These are phyloP conservation scores for Fraxinus latifolia DNA, from an alignment of 305 asterid species.

Conservation along the genomic window DNA sequence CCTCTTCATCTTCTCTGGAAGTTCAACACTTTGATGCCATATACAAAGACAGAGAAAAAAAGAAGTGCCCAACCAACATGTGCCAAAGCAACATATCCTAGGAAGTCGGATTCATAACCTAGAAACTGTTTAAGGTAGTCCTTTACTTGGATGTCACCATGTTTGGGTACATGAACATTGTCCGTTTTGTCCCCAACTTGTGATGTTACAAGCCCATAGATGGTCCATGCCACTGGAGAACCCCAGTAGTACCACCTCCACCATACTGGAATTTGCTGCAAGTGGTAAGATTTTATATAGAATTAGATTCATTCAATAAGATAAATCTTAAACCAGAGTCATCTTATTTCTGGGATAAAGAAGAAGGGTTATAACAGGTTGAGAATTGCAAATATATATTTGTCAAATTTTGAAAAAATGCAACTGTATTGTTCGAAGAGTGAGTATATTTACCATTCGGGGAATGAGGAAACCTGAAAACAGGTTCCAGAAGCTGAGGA, in stretches of 20 bases:
- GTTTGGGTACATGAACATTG: constrained; percentile 30
- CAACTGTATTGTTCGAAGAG: neutral
- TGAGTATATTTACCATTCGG: constrained; percentile 35
- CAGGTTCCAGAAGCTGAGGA: constrained; percentile 52
- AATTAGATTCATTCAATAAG: neutral
- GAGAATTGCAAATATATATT: neutral
- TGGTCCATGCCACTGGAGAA: constrained; percentile 65
- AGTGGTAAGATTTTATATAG: neutral
- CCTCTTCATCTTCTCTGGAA: constrained; percentile 46
- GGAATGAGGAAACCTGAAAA: constrained; percentile 52
- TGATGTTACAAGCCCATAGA: constrained; percentile 51
- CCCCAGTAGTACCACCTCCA: constrained; percentile 69
- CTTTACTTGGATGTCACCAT: constrained; percentile 36
- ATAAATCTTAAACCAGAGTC: neutral
- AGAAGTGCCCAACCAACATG: constrained; percentile 60
- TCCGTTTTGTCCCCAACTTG: constrained; percentile 41
- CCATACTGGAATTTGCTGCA: constrained; percentile 58
- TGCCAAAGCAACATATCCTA: constrained; percentile 56
- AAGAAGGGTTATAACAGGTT: neutral
- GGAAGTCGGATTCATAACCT: constrained; percentile 49
- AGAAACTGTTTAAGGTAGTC: constrained; percentile 41
- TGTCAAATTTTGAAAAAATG: neutral
- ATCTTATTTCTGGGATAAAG: neutral
- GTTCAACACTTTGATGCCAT: constrained; percentile 52
- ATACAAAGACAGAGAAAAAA: constrained; percentile 50